A percentile compares a stretch with the other conserved stretches of the same genome.
Conservation (phyloP, 306 rosid genomes). For the Glycine latifolia region DNA sequence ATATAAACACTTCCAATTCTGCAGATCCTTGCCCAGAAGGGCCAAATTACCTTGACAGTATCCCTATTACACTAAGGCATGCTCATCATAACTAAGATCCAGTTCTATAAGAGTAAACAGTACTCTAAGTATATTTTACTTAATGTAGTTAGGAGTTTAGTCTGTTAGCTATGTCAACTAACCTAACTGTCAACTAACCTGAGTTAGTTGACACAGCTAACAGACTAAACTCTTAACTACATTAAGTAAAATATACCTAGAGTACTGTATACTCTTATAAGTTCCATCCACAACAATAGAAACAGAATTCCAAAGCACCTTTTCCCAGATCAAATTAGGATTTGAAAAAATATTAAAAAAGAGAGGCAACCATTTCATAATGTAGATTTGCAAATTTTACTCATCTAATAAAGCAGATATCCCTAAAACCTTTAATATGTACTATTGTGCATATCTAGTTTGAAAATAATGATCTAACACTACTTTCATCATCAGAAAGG, state of each 20-base stretch:
- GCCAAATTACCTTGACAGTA: conserved; percentile 7
- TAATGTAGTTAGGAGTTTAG: too few species aligned
- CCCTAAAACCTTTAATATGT: background rate
- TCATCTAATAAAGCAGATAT: conserved; percentile 8
- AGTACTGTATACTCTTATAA: too few species aligned
- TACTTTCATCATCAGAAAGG: conserved; percentile 12
- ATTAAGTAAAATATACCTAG: too few species aligned
- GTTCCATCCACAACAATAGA: conserved; percentile 5
- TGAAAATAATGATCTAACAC: conserved; percentile 1
- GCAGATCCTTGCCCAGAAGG: background rate
- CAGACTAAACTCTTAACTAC: too few species aligned
- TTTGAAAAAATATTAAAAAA: background rate
- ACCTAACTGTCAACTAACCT: too few species aligned
- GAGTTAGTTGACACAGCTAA: too few species aligned
- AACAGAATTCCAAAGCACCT: conserved; percentile 22
- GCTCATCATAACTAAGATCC: conserved; percentile 13
- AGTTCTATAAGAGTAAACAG: background rate
- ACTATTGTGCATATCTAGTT: background rate
- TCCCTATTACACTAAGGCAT: conserved; percentile 7
- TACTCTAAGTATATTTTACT: too few species aligned
- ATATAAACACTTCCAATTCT: conserved; percentile 1
- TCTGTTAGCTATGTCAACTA: too few species aligned
- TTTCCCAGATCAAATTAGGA: conserved; percentile 20
- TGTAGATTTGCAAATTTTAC: background rate
- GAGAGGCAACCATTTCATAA: background rate